These are phyloP conservation scores for Dothideomycetes sp. DNA, from an alignment of 2,329 filamentous ascomycete genomes.

Conservation along the genomic window DNA sequence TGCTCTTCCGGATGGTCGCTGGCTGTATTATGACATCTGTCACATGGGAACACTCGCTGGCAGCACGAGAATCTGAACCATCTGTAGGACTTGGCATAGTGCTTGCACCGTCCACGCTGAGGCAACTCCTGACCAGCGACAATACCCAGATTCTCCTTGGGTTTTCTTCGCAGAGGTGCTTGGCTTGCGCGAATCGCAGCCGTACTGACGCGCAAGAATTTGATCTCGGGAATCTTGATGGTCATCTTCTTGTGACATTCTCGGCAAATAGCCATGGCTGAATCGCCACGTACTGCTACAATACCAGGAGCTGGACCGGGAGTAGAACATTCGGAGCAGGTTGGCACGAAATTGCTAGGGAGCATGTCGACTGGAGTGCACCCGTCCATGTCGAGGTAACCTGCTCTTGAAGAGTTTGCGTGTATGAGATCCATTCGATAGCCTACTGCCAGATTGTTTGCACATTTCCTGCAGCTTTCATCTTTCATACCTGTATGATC, in stretches of 20 bases:
- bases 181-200: conserved; percentile 20
- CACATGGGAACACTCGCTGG: conserved; percentile 45
- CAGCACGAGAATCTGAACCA: conserved; percentile 51
- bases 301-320: conserved; percentile 51
- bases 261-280: conserved; percentile 62
- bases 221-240: conserved; percentile 68
- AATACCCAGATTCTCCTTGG: conserved; percentile 43
- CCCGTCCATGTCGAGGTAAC: conserved; percentile 66
- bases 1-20: conserved; percentile 68
- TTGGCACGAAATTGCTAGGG: conserved; percentile 68
- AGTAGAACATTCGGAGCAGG: conserved; percentile 66
- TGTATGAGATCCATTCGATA: conserved; percentile 59
- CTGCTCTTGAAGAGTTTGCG: conserved; percentile 59
- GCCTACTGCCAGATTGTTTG: conserved; percentile 35
- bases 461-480: conserved; percentile 45
- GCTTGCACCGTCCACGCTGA: conserved; percentile 39
- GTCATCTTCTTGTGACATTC: conserved; percentile 71
- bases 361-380: conserved; percentile 68
- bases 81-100: conserved; percentile 44
- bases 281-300: conserved; percentile 62
- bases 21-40: conserved; percentile 62
- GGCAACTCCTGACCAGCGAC: conserved; percentile 44
- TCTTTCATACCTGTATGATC: conserved; percentile 29
- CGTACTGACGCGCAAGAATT: conserved; percentile 59
- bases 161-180: conserved; percentile 20